Conservation (phyloP, 805 yeast genomes). For the Teunomyces kruisii region DNA sequence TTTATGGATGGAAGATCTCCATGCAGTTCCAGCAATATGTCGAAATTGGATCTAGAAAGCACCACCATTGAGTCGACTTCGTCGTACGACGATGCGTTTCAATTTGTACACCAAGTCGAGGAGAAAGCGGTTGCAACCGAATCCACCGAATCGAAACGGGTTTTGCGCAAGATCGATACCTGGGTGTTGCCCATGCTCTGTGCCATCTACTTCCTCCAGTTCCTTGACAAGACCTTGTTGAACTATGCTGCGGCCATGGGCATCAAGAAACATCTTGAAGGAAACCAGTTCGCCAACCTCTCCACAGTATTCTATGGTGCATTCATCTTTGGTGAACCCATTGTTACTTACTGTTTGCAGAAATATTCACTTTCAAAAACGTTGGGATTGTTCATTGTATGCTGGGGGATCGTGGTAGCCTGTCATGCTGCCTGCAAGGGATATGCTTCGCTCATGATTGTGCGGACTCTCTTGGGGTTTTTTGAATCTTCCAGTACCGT, state of each 20-base stretch:
- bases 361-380: slow-evolving; percentile 54
- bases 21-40: neutral
- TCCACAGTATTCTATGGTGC: slow-evolving; percentile 56
- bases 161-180: slow-evolving; percentile 43
- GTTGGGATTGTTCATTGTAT: slow-evolving; percentile 43
- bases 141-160: slow-evolving; percentile 5
- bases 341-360: slow-evolving; percentile 43
- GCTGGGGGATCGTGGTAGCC: slow-evolving; percentile 56
- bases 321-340: slow-evolving; percentile 54
- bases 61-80: neutral
- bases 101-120: slow-evolving; percentile 12
- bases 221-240: slow-evolving; percentile 56
- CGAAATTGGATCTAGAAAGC: neutral
- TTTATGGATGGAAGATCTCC: neutral
- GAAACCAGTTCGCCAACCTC: slow-evolving; percentile 49
- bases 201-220: slow-evolving; percentile 54
- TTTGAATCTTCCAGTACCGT: slow-evolving; percentile 59
- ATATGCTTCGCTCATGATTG: slow-evolving; percentile 56
- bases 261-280: slow-evolving; percentile 47
- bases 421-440: slow-evolving; percentile 50
- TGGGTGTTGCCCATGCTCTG: slow-evolving; percentile 51
- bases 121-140: slow-evolving; percentile 3
- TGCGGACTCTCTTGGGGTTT: slow-evolving; percentile 51
- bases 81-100: slow-evolving; percentile 21
- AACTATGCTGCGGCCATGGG: slow-evolving; percentile 70